Evolutionary conservation across 805 yeast species (phyloP).

Genomic region (Candida pseudoglaebosa): DNA sequence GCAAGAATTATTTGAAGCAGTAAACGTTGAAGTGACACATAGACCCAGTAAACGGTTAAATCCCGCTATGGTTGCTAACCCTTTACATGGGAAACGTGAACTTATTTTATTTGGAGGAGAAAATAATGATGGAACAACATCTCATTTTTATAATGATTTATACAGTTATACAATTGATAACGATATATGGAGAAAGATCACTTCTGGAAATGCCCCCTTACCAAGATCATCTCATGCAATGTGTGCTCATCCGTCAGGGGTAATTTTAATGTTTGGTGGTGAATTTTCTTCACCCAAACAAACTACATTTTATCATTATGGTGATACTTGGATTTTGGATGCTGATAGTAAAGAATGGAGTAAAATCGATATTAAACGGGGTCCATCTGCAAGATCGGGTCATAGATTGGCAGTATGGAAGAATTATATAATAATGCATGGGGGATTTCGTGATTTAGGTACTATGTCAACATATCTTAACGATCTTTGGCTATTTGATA

Average conservation of each 20-base stretch:
- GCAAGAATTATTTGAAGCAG: constrained; percentile 74
- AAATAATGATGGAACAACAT: constrained; percentile 43
- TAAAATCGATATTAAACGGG: constrained; percentile 66
- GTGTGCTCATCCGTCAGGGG: constrained; percentile 89
- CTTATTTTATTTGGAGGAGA: constrained; percentile 91
- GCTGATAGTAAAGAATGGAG: constrained; percentile 84
- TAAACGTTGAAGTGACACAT: constrained; percentile 52
- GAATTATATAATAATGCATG: constrained; percentile 77
- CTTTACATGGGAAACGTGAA: constrained; percentile 72
- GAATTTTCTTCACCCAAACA: constrained; percentile 97
- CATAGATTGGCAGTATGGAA: constrained; percentile 91
- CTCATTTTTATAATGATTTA: constrained; percentile 80
- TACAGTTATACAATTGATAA: constrained; percentile 69
- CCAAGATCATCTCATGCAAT: constrained; percentile 93
- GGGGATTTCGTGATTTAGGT: constrained; percentile 92
- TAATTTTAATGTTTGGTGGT: constrained; percentile 87
- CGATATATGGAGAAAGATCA: constrained; percentile 72
- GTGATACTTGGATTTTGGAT: constrained; percentile 94
- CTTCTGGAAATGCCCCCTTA: constrained; percentile 84
- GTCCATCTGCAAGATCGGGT: constrained; percentile 86
- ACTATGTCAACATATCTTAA: constrained; percentile 74
- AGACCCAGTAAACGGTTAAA: constrained; percentile 71
- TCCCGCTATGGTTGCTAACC: constrained; percentile 70
- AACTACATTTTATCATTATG: constrained; percentile 90
- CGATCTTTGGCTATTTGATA: constrained; percentile 91